Base-by-base conservation (phyloP, 2,329 filamentous ascomycete genomes). In the Stemphylium lycopersici region DNA sequence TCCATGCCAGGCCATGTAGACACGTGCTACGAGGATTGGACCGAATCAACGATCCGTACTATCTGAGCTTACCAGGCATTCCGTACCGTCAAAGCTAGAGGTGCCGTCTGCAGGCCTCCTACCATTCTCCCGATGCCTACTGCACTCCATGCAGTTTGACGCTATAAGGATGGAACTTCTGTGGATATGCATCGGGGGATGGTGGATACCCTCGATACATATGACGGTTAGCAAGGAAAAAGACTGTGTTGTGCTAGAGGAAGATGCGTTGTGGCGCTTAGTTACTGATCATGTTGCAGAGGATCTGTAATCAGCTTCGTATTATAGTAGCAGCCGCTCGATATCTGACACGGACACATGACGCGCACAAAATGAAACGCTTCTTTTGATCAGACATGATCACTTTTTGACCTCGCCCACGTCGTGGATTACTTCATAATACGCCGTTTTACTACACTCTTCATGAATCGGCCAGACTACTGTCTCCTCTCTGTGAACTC, bases 131-230 rank as follows among this genome's bases (percentile, higher is more conserved):
- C 2, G 31, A 47, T n/a, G 44, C 34, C 1, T 53, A 40, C 13
- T 59, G 56, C 31, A 45, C 42, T 15, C 46, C 38, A 2, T 57
- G 54, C 22, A 40, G 3, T 2, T 43, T 55, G 54, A 42, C 5
- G 0, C 15, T 20, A 3, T 43, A 51, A 2, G 48, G 56, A 3
- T 56, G 52, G 56, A 54, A 18, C 22, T 61, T 45, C 8, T 32
- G 52, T 12, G 52, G 52, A 5, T 55, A 55, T 34, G 24, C 16
- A 2, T 22, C 13, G 3, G 52, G 42, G 8, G 16, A 41, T 10
- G 42, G 48, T 1, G 48, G 48, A 2, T 52, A n/a, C n/a, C 52
- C 48, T 0, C 22, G 38, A 5, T 53, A 42, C 20, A 42, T 33
- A 13, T 48, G 38, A 33, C 2, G 22, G 37, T 6, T 20, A 26